A percentile compares a stretch with the other conserved stretches of the same genome.
These are phyloP conservation scores for Suillus fuscotomentosus DNA, from an alignment of 768 basidiomycete species.

Conservation along the genomic window DNA sequence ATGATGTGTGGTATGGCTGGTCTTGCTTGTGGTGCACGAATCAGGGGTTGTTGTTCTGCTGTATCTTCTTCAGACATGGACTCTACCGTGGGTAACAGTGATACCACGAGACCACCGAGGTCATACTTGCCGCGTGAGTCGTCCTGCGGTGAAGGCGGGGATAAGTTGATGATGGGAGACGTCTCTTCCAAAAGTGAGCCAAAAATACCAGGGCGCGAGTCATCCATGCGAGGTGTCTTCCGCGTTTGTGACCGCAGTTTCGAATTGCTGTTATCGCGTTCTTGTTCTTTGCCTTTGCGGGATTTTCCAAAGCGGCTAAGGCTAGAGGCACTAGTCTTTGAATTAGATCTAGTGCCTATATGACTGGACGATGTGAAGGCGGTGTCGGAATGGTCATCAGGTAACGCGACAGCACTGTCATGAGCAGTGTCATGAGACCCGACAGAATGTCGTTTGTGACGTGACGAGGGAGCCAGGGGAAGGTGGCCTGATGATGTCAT, in stretches of 20 bases:
- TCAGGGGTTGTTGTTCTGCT: constrained; percentile 22
- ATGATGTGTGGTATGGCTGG: constrained; percentile 31
- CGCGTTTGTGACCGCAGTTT: constrained; percentile 5
- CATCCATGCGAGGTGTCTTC: constrained; percentile 6
- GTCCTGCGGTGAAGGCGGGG: constrained; percentile 10
- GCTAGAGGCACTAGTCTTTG: constrained; percentile 16
- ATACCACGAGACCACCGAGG: neutral
- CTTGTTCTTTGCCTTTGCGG: constrained; percentile 27
- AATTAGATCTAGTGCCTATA: neutral
- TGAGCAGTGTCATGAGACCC: constrained; percentile 31
- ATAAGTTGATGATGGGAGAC: constrained; percentile 11
- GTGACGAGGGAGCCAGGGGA: constrained; percentile 22
- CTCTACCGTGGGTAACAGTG: constrained; percentile 25
- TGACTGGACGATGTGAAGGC: neutral
- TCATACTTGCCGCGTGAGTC: constrained; percentile 3
- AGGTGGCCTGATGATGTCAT: constrained; percentile 28
- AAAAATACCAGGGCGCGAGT: constrained; percentile 14
- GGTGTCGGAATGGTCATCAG: constrained; percentile 19
- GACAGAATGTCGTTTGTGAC: constrained; percentile 26
- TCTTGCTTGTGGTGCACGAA: constrained; percentile 24
- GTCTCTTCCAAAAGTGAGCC: constrained; percentile 21
- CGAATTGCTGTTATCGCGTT: neutral
- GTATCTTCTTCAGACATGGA: constrained; percentile 21
- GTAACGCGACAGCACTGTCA: constrained; percentile 32
- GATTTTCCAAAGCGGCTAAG: constrained; percentile 7